Evolutionary conservation across 2,329 filamentous ascomycete genomes (phyloP), one percentile per base, ranked within the genome.

Genomic region (Aspergillus ibericus): DNA sequence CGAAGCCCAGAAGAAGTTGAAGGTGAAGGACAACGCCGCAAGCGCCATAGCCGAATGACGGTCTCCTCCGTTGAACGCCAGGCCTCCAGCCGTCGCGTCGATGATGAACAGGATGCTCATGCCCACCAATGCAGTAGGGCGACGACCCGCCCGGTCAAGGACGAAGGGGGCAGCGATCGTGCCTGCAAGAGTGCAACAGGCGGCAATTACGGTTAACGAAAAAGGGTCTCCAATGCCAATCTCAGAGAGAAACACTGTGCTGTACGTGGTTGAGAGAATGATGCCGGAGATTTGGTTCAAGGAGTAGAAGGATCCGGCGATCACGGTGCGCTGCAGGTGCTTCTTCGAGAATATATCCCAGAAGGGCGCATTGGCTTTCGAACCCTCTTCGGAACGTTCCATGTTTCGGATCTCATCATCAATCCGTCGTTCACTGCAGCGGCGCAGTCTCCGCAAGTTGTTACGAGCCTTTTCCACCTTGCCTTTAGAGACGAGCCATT

Each of bases 1-100:
- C 8, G 70, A 70, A 10, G 71, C 69, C 66, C 72, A 75, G 59
- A 76, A 74, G 65, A 76, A 76, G 38, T 70, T 73, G 61, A 77
- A 75, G 18, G 75, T 63, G 48, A 76, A 73, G 4, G 67, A 69
- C 5, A 76, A 57, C 1, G 65, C 68, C 5, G 74, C 73, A 10
- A 76, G 70, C 3, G 63, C 68, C 34, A 70, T 60, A 13, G 59
- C 64, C 12, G 68, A 62, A 6, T 66, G 59, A 15, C 63, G 64
- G 42, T 70, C 66, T 8, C 42, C 34, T 27, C 56, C 65, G 32
- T 66, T 50, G 56, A 73, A 69, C 13, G 75, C 75, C n/a, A 77
- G 63, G 2, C 66, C 62, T 10, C 74, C 74, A 2, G 74, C 73
- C 5, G 66, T 59, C 6, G 66, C 62, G 56, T 77, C 71, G 44